Evolutionary conservation across 176 grass and related monocot genomes (phyloP).

Genomic region (Musa acuminata): DNA sequence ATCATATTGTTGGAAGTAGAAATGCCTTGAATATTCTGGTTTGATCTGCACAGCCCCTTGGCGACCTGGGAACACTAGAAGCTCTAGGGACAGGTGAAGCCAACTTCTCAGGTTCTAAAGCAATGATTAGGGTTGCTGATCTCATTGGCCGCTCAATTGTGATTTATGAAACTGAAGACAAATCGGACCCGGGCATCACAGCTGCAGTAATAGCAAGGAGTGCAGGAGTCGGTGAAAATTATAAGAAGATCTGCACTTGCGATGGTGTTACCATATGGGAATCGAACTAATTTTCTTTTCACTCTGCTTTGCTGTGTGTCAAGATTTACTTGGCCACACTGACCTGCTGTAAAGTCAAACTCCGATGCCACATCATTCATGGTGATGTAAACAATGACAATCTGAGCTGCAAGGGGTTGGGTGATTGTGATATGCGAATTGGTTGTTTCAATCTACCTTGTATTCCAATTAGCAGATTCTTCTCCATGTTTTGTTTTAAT

Average conservation of each 20-base stretch:
- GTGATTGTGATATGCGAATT: too few relatives aligned
- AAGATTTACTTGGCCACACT: too few relatives aligned
- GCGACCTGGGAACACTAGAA: conserved; percentile 93
- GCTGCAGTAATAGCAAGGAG: conserved; percentile 70
- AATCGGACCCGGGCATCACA: conserved; percentile 47
- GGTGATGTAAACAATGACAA: too few relatives aligned
- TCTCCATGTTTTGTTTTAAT: too few relatives aligned
- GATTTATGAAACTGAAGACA: conserved; percentile 45
- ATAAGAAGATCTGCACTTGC: conserved; percentile 88
- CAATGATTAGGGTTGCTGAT: conserved; percentile 55
- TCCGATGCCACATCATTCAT: too few relatives aligned
- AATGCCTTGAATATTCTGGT: too few relatives aligned
- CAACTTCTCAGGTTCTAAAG: conserved; percentile 49
- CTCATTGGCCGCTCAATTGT: conserved; percentile 82
- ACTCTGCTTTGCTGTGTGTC: neutral
- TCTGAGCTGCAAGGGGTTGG: too few relatives aligned
- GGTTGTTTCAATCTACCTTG: too few relatives aligned
- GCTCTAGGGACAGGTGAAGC: conserved; percentile 44
- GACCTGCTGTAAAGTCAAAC: too few relatives aligned
- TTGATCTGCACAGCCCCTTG: conserved; percentile 35
- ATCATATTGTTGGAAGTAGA: too few relatives aligned
- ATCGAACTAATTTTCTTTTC: conserved; percentile 41
- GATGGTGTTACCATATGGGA: conserved; percentile 94
- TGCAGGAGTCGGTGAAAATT: conserved; percentile 76
- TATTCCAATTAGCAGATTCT: too few relatives aligned